Conservation (phyloP, 2,329 filamentous ascomycete species). For the Magnaporthiopsis incrustans region DNA sequence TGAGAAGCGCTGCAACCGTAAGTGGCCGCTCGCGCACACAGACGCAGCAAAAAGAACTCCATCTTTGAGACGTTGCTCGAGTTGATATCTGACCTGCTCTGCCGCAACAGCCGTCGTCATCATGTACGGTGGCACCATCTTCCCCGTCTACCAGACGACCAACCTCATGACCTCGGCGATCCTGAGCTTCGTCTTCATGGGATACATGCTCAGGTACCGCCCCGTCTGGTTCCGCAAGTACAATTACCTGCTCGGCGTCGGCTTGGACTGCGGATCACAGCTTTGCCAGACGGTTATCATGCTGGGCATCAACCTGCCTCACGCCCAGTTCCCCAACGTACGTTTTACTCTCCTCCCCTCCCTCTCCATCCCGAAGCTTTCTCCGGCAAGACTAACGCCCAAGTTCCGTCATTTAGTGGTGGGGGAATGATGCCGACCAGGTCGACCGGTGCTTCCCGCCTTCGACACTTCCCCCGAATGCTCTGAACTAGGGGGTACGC, state of each 20-base stretch:
- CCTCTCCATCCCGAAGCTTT: neutral
- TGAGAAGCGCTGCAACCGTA: constrained; percentile 19
- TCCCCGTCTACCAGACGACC: constrained; percentile 20
- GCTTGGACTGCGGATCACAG: constrained; percentile 26
- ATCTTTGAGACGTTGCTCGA: neutral
- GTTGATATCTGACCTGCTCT: neutral
- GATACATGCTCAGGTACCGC: constrained; percentile 20
- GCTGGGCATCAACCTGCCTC: constrained; percentile 20
- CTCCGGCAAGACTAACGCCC: neutral
- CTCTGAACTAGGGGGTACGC: constrained; percentile 10
- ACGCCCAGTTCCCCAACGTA: constrained; percentile 15
- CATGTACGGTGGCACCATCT: constrained; percentile 18
- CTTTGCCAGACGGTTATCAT: constrained; percentile 21
- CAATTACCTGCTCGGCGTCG: constrained; percentile 32
- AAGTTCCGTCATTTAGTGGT: neutral
- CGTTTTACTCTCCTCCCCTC: constrained; percentile 14
- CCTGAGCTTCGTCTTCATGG: constrained; percentile 22
- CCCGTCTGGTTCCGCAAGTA: constrained; percentile 32
- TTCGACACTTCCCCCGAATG: constrained; percentile 14
- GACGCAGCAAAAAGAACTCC: no score
- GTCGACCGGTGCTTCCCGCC: constrained; percentile 21
- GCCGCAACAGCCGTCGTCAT: constrained; percentile 14
- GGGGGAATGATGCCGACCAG: constrained; percentile 1
- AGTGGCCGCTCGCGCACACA: neutral
- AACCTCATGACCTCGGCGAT: constrained; percentile 21